Percentiles rank a stretch among this genome's conserved stretches.
Evolutionary conservation across 495 filamentous ascomycete genomes (phyloP).

Genomic region (Aspergillus panamensis): DNA sequence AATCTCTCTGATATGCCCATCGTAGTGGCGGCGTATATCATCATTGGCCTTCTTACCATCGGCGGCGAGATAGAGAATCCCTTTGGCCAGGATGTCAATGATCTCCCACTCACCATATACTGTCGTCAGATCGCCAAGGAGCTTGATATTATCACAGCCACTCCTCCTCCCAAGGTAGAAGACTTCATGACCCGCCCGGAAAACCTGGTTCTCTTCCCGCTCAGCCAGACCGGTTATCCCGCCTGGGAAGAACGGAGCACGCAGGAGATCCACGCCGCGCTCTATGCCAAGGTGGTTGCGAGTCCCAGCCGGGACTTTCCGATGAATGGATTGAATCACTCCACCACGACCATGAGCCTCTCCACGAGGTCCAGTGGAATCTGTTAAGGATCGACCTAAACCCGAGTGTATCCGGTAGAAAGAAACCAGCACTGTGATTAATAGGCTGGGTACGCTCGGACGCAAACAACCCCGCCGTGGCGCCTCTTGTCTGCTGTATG

Average conservation of each 20-base stretch:
- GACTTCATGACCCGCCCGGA: conserved; percentile 54
- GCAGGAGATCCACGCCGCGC: conserved; percentile 53
- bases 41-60: conserved; percentile 78
- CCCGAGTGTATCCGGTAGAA: too few species aligned
- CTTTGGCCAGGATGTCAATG: conserved; percentile 85
- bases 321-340: conserved; percentile 22
- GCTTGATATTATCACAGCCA: conserved; percentile 66
- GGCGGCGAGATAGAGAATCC: conserved; percentile 86
- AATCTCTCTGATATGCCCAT: neutral
- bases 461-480: too few species aligned
- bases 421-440: too few species aligned
- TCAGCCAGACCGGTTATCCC: conserved; percentile 53
- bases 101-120: conserved; percentile 73
- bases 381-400: neutral
- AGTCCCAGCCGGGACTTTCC: conserved; percentile 7
- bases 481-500: too few species aligned
- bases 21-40: conserved; percentile 74
- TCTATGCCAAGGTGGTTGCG: conserved; percentile 44
- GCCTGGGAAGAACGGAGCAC: conserved; percentile 59
- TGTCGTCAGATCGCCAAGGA: conserved; percentile 68
- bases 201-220: conserved; percentile 66
- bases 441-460: too few species aligned
- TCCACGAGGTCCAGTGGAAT: conserved; percentile 14
- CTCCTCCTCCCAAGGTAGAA: conserved; percentile 48
- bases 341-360: conserved; percentile 18